These are phyloP conservation scores for Cordyceps javanica DNA, from an alignment of 2,329 filamentous ascomycete species.

Conservation along the genomic window DNA sequence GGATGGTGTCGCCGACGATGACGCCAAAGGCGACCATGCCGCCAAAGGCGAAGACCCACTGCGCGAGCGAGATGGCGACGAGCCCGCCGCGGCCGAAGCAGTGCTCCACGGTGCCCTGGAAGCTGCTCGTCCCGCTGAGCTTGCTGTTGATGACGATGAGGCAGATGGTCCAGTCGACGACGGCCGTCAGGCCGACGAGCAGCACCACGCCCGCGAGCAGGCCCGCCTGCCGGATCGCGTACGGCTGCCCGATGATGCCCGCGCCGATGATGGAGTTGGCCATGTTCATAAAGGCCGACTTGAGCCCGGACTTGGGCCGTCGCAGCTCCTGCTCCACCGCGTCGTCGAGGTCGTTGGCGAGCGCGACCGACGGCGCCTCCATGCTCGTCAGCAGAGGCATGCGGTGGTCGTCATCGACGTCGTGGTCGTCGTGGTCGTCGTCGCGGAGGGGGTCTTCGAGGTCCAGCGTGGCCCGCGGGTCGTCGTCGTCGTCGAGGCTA, in stretches of 20 bases:
- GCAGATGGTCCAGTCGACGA: slow-evolving; percentile 95
- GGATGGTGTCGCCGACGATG: slow-evolving; percentile 94
- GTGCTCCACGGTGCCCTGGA: slow-evolving; percentile 91
- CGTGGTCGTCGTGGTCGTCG: not conserved
- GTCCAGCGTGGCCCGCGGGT: slow-evolving; percentile 29
- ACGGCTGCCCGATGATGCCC: slow-evolving; percentile 78
- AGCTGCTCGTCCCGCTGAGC: slow-evolving; percentile 85
- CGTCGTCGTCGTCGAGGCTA: not conserved
- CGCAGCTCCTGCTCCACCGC: slow-evolving; percentile 49
- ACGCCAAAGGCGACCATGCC: slow-evolving; percentile 98
- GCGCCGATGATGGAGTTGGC: slow-evolving; percentile 93
- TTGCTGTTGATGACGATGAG: slow-evolving; percentile 98
- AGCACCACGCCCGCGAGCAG: slow-evolving; percentile 73
- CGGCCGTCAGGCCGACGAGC: slow-evolving; percentile 70
- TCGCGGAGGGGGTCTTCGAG: slow-evolving; percentile 22
- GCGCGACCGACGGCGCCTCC: slow-evolving; percentile 68
- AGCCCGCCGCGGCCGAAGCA: slow-evolving; percentile 87
- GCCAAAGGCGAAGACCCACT: slow-evolving; percentile 98
- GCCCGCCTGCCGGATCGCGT: slow-evolving; percentile 91
- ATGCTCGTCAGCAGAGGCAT: slow-evolving; percentile 74
- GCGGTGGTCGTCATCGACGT: slow-evolving; percentile 40
- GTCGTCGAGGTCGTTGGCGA: slow-evolving; percentile 51
- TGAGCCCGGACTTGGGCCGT: slow-evolving; percentile 77
- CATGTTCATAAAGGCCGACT: slow-evolving; percentile 98
- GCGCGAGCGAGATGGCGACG: slow-evolving; percentile 80